These are phyloP conservation scores for Theobroma cacao DNA, from an alignment of 345 rosid genomes.

Conservation along the genomic window DNA sequence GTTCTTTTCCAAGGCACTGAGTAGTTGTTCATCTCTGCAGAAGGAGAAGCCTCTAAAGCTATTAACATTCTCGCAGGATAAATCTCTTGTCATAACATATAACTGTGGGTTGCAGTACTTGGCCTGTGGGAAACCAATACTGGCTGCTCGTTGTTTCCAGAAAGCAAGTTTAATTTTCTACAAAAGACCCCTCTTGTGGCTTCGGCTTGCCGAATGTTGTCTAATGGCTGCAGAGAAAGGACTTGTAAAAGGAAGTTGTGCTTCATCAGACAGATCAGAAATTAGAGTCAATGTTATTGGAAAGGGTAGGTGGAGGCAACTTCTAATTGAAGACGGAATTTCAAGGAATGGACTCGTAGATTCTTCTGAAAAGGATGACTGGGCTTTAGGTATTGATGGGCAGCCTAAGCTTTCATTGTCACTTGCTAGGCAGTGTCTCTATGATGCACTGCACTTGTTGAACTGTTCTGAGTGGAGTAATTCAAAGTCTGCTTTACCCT, in stretches of 20 bases:
- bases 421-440: constrained; percentile 78
- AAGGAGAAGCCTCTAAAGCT: constrained; percentile 72
- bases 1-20: constrained; percentile 76
- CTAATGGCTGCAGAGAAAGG: constrained; percentile 83
- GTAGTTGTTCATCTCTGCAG: constrained; percentile 58
- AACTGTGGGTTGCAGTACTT: constrained; percentile 84
- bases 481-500: constrained; percentile 39
- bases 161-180: constrained; percentile 68
- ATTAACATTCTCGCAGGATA: constrained; percentile 76
- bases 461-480: constrained; percentile 40
- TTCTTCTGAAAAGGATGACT: constrained; percentile 32
- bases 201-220: constrained; percentile 95
- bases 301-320: constrained; percentile 91
- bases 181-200: constrained; percentile 80
- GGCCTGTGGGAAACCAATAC: constrained; percentile 81
- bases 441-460: constrained; percentile 71
- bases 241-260: constrained; percentile 38
- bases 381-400: constrained; percentile 36
- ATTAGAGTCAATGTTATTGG: constrained; percentile 65
- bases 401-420: constrained; percentile 71
- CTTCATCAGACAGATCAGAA: constrained; percentile 49
- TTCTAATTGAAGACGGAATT: constrained; percentile 50
- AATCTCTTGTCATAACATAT: constrained; percentile 73
- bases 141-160: constrained; percentile 88
- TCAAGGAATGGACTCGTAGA: constrained; percentile 43